Evolutionary conservation across 169 alveolate genomes (phyloP), one percentile per base, ranked within the genome.

Genomic region (Cryptosporidium viatorum): DNA sequence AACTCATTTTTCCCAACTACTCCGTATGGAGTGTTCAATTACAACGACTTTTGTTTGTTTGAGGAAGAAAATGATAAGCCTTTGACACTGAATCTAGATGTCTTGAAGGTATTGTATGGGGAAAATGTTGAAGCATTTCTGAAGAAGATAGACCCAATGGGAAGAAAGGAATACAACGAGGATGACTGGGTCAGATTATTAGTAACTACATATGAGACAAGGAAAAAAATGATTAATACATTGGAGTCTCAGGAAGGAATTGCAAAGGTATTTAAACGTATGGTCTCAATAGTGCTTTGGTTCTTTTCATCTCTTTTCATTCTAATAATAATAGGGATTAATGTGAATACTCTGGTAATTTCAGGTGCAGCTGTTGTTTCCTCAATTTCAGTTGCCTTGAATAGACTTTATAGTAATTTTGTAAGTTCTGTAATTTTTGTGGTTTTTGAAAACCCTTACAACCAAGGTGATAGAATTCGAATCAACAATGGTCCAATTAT

Each of bases 301-400:
- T 71, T 94, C 74, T 50, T 93, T 23, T 93, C 96, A 21, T 69
- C 86, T 3, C 93, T 95, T 37, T 93, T 91, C 48, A 84, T 95
- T 55, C 86, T 95, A 50, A 93, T 94, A 69, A 92, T 94, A 18
- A 74, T 93, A 55, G 97, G 97, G 0, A 94, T 95, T 2, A 92
- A 95, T 41, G 94, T 93, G 6, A 97, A 95, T 91, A 95, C 96
- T 35, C 91, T 95, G 48, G 95, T 95, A 6, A 96, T 94, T 10
- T 94, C 97, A 5, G 97, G 97, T 1, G 97, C 97, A n/a, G 97
- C 97, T 0, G 91, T 95, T 60, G 74, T 94, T 21, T 93, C 97
- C 43, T 95, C 97, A 2, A 62, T 94, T 10, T 93, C 97, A 1
- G 97, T 95, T 33, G 95, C 96, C 6, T 80, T 95, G 51, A 94